Base-by-base conservation (phyloP, 352 stramenopile species). In the Phytophthora multivora region DNA sequence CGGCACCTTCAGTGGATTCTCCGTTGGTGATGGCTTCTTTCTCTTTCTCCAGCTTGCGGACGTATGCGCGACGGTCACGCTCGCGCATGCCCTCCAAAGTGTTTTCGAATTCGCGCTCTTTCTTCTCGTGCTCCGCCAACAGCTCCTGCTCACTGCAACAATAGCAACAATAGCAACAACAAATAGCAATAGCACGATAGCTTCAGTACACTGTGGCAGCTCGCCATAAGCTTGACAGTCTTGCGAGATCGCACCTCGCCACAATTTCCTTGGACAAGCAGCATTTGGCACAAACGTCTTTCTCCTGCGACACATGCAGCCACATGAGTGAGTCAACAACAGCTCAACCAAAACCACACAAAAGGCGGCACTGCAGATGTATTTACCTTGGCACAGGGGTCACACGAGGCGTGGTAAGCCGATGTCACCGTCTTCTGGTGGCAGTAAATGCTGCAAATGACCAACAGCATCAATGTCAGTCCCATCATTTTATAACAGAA, bases 321-420 rank as follows among this genome's bases (percentile, higher is more conserved):
- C 19, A 35, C 15, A 28, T 38, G 5, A 52, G 47, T 62, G 31
- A 59, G 45, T 26, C 52, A 46, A 52, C 10, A 12, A 28, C 23
- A 47, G 5, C n/a, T 28, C 23, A 23, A 31, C 11, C 8, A 45
- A 1, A 2, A 18, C 2, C 26, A 5, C n/a, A 31, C 23, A 33
- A 31, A 2, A 35, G 9, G 26, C 15, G 1, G 41, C 1, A 56
- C 12, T 47, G 10, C n/a, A 5, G 39, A 3, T n/a, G 18, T 25
- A 18, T 49, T 43, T 58, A 86, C 88, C 59, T 83, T 92, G 16
- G 93, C 87, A 69, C 97, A 99, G 5, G 79, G 70, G 54, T 90
- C 78, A 66, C 97, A 99, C 16, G 97, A 83, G 0, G 89, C 92
- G 64, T 99, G 97, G 77, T 99, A 99, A 7, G 97, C 97, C 3